Evolutionary conservation across 2,329 filamentous ascomycete species (phyloP).

Genomic region (Seiridium unicorne): DNA sequence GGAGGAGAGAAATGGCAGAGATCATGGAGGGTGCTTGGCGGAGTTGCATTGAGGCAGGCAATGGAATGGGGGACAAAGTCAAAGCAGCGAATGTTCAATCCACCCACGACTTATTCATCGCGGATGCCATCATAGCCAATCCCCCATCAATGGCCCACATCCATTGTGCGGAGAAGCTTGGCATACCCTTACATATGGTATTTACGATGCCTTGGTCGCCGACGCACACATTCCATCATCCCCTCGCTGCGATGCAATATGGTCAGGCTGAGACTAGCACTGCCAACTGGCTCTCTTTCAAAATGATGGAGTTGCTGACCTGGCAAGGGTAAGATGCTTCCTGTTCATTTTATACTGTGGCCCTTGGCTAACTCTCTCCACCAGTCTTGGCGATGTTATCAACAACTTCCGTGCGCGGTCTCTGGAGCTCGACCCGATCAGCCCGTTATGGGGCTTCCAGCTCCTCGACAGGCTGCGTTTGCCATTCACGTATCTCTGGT

Average conservation of each 20-base stretch:
- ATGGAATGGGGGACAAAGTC: neutral
- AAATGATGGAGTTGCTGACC: slow-evolving; percentile 69
- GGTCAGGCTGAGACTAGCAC: slow-evolving; percentile 41
- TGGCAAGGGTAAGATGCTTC: slow-evolving; percentile 60
- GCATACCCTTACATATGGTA: slow-evolving; percentile 49
- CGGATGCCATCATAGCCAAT: slow-evolving; percentile 54
- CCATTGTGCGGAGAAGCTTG: slow-evolving; percentile 48
- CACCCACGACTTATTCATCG: slow-evolving; percentile 42
- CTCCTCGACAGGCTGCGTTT: slow-evolving; percentile 61
- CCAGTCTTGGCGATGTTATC: slow-evolving; percentile 64
- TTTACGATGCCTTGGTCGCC: slow-evolving; percentile 71
- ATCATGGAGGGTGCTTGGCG: slow-evolving; percentile 38
- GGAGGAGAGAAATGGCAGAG: slow-evolving; percentile 32
- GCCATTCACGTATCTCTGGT: slow-evolving; percentile 73
- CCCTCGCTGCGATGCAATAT: slow-evolving; percentile 43
- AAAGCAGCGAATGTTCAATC: neutral
- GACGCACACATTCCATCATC: slow-evolving; percentile 68
- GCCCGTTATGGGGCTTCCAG: slow-evolving; percentile 64
- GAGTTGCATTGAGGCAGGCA: slow-evolving; percentile 31
- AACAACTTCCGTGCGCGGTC: slow-evolving; percentile 58
- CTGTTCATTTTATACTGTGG: neutral
- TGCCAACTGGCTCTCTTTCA: slow-evolving; percentile 67
- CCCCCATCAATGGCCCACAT: slow-evolving; percentile 52
- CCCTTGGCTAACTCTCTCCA: neutral
- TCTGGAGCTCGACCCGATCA: slow-evolving; percentile 63